Conservation (phyloP, 1,284 basidiomycete genomes). For the Cutaneotrichosporon daszewskae region DNA sequence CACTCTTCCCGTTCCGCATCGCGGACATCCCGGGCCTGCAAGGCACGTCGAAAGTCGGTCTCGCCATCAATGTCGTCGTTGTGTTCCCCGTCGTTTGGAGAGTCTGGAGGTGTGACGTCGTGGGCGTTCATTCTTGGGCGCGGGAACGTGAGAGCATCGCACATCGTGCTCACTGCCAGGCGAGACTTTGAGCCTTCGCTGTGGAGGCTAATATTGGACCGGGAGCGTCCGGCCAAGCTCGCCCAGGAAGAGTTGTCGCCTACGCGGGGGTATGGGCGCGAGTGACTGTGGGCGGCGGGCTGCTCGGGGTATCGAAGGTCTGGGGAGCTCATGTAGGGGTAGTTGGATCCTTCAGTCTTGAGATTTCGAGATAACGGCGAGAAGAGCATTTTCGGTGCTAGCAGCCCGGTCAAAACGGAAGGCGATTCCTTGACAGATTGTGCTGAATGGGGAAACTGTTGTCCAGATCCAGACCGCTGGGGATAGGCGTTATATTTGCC, state of each 20-base stretch:
- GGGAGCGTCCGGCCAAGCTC: conserved; percentile 4
- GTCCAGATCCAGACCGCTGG: no score
- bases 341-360: conserved; percentile 1
- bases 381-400: conserved; percentile 35
- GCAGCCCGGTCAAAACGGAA: conserved; percentile 36
- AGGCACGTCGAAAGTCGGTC: conserved; percentile 6
- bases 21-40: conserved; percentile 6
- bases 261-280: conserved; percentile 9
- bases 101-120: conserved; percentile 34
- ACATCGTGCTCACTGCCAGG: conserved; percentile 23
- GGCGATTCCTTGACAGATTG: conserved; percentile 10
- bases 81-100: conserved; percentile 15
- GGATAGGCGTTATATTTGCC: no score
- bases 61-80: conserved; percentile 6
- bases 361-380: conserved; percentile 33
- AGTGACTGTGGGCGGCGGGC: not conserved
- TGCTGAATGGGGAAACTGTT: no score
- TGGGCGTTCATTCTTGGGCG: conserved; percentile 34
- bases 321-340: not conserved
- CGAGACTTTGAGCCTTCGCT: conserved; percentile 16
- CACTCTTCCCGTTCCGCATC: conserved; percentile 19
- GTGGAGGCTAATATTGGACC: conserved; percentile 14
- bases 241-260: conserved; percentile 4
- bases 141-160: conserved; percentile 38
- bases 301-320: no score